Percentiles rank a stretch among this genome's conserved stretches.
These are phyloP conservation scores for Diaporthe capsici DNA, from an alignment of 2,329 filamentous ascomycete species.

Conservation along the genomic window DNA sequence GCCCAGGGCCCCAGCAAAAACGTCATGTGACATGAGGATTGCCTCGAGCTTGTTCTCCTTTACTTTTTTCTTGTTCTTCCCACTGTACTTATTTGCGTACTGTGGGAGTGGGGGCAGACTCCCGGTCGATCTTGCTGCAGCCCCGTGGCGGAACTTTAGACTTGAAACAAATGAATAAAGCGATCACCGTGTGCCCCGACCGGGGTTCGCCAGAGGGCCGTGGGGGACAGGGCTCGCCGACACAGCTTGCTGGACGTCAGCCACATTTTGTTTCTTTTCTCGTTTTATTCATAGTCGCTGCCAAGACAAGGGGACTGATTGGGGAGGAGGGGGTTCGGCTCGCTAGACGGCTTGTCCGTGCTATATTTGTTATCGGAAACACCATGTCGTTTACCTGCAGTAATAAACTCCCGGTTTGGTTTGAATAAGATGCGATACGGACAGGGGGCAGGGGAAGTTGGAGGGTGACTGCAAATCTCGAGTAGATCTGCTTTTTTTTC, in stretches of 20 bases:
- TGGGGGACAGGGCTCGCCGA: conserved; percentile 21
- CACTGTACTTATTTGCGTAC: conserved; percentile 13
- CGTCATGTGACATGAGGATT: conserved; percentile 22
- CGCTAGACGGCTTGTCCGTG: conserved; percentile 10
- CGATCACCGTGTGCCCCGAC: conserved; percentile 29
- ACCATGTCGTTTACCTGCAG: conserved; percentile 12
- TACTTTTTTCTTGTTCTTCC: background rate
- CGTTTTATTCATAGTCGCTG: conserved; percentile 12
- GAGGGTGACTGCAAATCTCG: conserved; percentile 15
- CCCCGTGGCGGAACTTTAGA: conserved; percentile 36
- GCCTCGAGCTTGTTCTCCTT: conserved; percentile 22
- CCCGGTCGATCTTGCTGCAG: conserved; percentile 32
- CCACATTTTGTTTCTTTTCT: conserved; percentile 20
- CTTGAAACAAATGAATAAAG: conserved; percentile 39
- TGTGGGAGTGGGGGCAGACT: conserved; percentile 18
- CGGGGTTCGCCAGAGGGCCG: conserved; percentile 8
- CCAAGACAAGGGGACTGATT: conserved; percentile 4
- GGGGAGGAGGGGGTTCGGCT: conserved; percentile 3
- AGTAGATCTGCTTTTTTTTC: conserved; percentile 3
- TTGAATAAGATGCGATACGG: background rate
- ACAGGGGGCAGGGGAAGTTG: conserved; percentile 9
- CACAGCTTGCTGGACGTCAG: conserved; percentile 9
- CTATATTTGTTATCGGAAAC: conserved; percentile 23
- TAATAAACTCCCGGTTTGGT: background rate
- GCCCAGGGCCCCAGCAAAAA: conserved; percentile 1